phyloP scores from a whole-genome alignment of 2,329 filamentous ascomycete species.

The Penicillium sp. region DNA sequence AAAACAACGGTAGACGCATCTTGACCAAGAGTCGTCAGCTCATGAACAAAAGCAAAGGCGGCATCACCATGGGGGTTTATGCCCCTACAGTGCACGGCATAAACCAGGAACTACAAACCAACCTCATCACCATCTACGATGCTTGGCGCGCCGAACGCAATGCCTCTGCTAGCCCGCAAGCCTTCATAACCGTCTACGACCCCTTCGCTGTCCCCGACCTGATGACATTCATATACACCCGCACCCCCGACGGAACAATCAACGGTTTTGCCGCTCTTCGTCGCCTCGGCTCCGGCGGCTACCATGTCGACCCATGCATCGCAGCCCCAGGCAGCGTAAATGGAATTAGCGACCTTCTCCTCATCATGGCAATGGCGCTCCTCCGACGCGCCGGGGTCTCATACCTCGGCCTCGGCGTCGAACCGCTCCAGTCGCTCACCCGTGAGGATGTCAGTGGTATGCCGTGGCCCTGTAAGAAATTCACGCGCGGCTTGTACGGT shows the following conservation, averaged over 20 bases:
- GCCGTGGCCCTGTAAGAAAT: slow-evolving; percentile 17
- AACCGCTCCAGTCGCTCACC: slow-evolving; percentile 27
- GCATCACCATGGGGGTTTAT: slow-evolving; percentile 31
- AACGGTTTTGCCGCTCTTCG: slow-evolving; percentile 37
- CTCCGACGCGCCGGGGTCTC: slow-evolving; percentile 26
- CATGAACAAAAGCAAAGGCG: slow-evolving; percentile 28
- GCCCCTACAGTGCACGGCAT: slow-evolving; percentile 24
- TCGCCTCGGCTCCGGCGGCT: slow-evolving; percentile 32
- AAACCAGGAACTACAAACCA: slow-evolving; percentile 25
- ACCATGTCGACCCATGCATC: slow-evolving; percentile 38
- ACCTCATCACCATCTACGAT: slow-evolving; percentile 32
- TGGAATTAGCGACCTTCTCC: slow-evolving; percentile 34
- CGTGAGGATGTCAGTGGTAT: slow-evolving; percentile 28
- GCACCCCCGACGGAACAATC: slow-evolving; percentile 20
- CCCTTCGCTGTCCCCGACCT: slow-evolving; percentile 32
- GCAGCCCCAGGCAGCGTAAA: slow-evolving; percentile 28
- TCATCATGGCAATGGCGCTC: slow-evolving; percentile 33
- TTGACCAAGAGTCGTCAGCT: slow-evolving; percentile 32
- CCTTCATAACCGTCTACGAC: slow-evolving; percentile 38
- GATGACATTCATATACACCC: slow-evolving; percentile 38
- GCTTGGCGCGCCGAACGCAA: slow-evolving; percentile 34
- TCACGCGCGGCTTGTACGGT: slow-evolving; percentile 27
- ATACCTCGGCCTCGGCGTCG: slow-evolving; percentile 35
- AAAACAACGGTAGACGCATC: slow-evolving; percentile 32
- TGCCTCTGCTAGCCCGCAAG: slow-evolving; percentile 24